Evolutionary conservation across 1,139 yeast genomes (phyloP), one percentile per base, ranked within the genome.

Genomic region (Sugiyamaella grinbergsii): DNA sequence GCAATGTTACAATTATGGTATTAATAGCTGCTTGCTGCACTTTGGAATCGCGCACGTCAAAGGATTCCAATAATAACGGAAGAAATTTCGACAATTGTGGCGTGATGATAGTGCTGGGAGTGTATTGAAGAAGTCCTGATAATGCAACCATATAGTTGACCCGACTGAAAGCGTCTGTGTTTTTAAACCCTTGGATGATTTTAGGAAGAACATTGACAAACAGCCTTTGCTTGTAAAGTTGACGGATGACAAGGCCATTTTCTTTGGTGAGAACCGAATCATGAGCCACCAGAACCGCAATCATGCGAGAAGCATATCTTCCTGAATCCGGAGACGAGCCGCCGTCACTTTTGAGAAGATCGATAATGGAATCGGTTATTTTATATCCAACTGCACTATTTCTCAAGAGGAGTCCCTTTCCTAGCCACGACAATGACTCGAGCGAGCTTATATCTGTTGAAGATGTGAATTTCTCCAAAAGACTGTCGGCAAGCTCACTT

Each of bases 151-250:
- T 71, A 58, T 79, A 81, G 45, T 79, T 75, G 39, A 76, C 72
- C 54, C 77, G 68, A 13, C 20, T 29, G 56, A 24, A 32, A 42
- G 15, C 22, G 37, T 49, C 41, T 5, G 46, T 13, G 8, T 23
- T 23, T 3, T 56, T 41, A 54, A 64, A 63, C 4, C 67, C 66
- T 1, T 55, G 60, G 10, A 68, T 58, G 1, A 73, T 51, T 16
- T 57, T 56, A 3, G 71, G 70, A 8, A 72, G 58, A 3, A 57
- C 71, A 7, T 74, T 70, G 52, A 80, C 80, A 66, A 88, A 88
- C 19, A 86, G 74, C 57, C 83, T 82, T 63, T 93, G 98, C 64
- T 88, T 89, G 72, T 85, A 86, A 26, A 93, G 73, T 40, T 79
- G 66, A 52, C 85, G 77, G 22, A 85, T 79, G 54, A 82, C 79